These are phyloP conservation scores for Prunus davidiana DNA, from an alignment of 306 rosid species.

Conservation along the genomic window DNA sequence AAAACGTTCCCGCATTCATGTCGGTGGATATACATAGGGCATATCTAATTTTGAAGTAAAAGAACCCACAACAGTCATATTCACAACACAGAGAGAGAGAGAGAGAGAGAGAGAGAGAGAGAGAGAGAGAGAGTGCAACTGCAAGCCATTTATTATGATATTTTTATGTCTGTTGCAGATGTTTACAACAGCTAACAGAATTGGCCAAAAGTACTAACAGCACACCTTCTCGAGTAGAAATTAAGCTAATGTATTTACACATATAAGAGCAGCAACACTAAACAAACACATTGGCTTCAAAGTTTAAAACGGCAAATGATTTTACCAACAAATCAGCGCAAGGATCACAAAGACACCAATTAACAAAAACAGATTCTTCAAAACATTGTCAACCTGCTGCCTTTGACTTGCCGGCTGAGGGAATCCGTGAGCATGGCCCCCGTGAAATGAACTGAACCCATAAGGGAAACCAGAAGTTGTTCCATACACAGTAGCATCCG, in stretches of 20 bases:
- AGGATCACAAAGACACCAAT: conserved; percentile 67
- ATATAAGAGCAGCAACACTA: conserved; percentile 1
- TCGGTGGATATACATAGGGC: neutral
- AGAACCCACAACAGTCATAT: neutral
- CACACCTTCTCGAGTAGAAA: conserved; percentile 20
- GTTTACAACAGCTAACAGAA: conserved; percentile 26
- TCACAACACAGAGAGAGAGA: neutral
- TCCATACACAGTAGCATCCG: conserved; percentile 89
- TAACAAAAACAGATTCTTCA: conserved; percentile 77
- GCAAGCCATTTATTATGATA: conserved; percentile 8
- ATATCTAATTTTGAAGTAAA: neutral
- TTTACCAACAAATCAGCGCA: conserved; percentile 66
- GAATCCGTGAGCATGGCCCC: conserved; percentile 55
- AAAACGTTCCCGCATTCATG: neutral
- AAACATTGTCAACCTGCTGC: conserved; percentile 63
- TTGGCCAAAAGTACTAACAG: neutral
- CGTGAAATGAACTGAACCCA: conserved; percentile 62
- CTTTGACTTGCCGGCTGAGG: conserved; percentile 47
- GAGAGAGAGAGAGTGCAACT: neutral
- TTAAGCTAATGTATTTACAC: conserved; percentile 46
- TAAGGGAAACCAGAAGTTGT: conserved; percentile 75
- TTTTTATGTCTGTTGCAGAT: conserved; percentile 19
- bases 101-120: neutral
- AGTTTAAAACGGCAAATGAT: neutral
- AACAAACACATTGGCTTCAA: conserved; percentile 9